Conservation (phyloP, 495 filamentous ascomycete species). For the Platismatia glauca region DNA sequence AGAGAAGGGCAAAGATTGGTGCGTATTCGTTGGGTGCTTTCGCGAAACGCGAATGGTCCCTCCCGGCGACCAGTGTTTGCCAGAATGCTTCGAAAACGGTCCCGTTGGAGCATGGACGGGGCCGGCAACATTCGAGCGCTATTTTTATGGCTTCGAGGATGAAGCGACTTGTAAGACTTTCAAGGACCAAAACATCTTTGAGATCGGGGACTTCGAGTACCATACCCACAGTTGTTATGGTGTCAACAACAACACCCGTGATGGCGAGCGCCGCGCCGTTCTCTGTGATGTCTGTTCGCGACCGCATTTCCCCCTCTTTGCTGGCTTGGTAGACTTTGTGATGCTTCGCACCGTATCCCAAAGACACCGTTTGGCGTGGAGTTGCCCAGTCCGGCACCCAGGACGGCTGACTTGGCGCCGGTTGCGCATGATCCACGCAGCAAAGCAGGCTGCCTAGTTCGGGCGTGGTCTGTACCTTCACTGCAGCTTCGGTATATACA, state of each 20-base stretch:
- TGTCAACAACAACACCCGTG: slow-evolving; percentile 6
- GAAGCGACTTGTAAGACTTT: slow-evolving; percentile 8
- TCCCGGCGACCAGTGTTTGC: slow-evolving; percentile 16
- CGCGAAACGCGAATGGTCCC: slow-evolving; percentile 1
- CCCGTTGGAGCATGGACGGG: neutral
- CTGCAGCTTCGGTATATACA: slow-evolving; percentile 9
- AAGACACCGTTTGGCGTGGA: slow-evolving; percentile 6
- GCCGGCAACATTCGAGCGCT: neutral
- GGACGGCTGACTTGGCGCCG: slow-evolving; percentile 6
- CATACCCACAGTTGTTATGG: neutral
- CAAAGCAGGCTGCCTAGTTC: slow-evolving; percentile 2
- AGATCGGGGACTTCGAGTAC: neutral
- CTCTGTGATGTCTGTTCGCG: neutral
- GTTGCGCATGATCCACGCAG: slow-evolving; percentile 12
- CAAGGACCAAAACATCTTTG: neutral
- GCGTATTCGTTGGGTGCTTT: slow-evolving; percentile 12
- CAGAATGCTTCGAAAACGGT: slow-evolving; percentile 12
- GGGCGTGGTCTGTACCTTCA: neutral
- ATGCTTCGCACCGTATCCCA: neutral
- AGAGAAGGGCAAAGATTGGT: slow-evolving; percentile 13
- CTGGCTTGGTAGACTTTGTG: slow-evolving; percentile 8
- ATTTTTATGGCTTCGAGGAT: neutral
- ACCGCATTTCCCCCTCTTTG: neutral
- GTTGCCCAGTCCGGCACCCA: slow-evolving; percentile 20
- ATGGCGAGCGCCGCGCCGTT: neutral